Conservation (phyloP, 2,329 filamentous ascomycete genomes). For the Talaromyces sp. region DNA sequence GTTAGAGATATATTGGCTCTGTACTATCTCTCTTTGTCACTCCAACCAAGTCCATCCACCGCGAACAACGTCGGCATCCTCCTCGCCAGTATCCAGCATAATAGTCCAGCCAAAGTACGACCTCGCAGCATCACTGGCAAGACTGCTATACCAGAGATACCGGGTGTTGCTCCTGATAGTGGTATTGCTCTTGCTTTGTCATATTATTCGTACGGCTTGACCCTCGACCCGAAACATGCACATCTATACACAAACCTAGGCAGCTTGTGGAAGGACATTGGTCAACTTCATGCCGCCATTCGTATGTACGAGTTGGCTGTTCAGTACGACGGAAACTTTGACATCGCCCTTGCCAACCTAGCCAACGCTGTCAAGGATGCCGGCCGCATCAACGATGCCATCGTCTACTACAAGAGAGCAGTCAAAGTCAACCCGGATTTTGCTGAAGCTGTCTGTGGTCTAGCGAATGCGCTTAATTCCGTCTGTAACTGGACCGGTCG, state of each 20-base stretch:
- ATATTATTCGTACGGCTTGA: constrained; percentile 93
- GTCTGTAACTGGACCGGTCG: constrained; percentile 93
- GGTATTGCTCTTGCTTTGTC: constrained; percentile 83
- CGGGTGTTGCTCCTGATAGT: constrained; percentile 80
- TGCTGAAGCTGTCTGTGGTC: constrained; percentile 91
- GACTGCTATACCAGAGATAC: constrained; percentile 54
- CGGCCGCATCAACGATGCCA: constrained; percentile 86
- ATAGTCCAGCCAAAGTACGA: constrained; percentile 42
- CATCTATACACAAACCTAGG: constrained; percentile 96
- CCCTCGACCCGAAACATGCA: constrained; percentile 82
- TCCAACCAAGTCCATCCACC: constrained; percentile 94
- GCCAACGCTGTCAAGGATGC: constrained; percentile 98
- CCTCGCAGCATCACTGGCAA: constrained; percentile 35
- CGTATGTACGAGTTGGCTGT: constrained; percentile 97
- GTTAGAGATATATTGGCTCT: constrained; percentile 90
- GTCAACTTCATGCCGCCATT: constrained; percentile 86
- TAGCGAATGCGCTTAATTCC: constrained; percentile 92
- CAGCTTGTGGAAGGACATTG: constrained; percentile 92
- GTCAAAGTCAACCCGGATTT: constrained; percentile 93
- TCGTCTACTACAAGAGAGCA: constrained; percentile 84
- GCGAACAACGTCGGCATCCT: constrained; percentile 98
- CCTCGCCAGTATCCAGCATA: constrained; percentile 88
- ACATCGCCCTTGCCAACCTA: constrained; percentile 93
- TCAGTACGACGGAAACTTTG: constrained; percentile 86
- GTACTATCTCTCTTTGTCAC: constrained; percentile 90